Conservation (phyloP, 129 eudicot species). For the Arctium minus region DNA sequence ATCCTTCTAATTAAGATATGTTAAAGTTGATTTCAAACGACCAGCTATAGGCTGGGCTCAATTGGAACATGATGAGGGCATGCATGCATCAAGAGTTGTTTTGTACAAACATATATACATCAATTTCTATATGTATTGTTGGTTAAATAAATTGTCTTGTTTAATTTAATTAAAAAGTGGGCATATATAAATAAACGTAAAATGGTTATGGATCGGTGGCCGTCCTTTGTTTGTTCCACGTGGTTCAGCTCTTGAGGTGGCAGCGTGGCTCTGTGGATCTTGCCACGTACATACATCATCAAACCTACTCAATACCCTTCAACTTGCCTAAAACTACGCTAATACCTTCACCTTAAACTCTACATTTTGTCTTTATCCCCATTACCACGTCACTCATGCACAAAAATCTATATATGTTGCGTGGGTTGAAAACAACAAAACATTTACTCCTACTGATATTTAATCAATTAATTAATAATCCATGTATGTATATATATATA, state of each 20-base stretch:
- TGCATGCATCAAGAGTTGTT: too few species aligned
- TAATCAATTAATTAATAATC: too few species aligned
- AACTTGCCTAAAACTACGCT: background rate
- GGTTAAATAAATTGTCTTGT: background rate
- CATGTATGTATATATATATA: too few species aligned
- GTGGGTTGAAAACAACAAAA: background rate
- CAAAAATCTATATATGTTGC: background rate
- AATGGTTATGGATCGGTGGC: background rate
- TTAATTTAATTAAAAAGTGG: background rate
- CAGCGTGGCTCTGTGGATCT: slow-evolving; percentile 21
- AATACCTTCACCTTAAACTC: background rate
- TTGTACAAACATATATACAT: too few species aligned
- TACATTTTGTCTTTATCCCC: slow-evolving; percentile 14
- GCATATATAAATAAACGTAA: slow-evolving; percentile 9
- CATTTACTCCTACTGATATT: background rate
- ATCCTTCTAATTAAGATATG: too few species aligned
- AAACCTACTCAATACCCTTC: background rate
- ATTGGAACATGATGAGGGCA: too few species aligned
- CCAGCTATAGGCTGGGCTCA: too few species aligned
- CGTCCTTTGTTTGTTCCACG: slow-evolving; percentile 29
- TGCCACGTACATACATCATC: slow-evolving; percentile 16
- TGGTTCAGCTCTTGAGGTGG: slow-evolving; percentile 3
- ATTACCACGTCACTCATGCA: background rate
- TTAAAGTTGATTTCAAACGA: too few species aligned
- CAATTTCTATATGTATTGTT: background rate